Conservation (phyloP, 768 basidiomycete genomes). For the Nevesoporus exiguus region DNA sequence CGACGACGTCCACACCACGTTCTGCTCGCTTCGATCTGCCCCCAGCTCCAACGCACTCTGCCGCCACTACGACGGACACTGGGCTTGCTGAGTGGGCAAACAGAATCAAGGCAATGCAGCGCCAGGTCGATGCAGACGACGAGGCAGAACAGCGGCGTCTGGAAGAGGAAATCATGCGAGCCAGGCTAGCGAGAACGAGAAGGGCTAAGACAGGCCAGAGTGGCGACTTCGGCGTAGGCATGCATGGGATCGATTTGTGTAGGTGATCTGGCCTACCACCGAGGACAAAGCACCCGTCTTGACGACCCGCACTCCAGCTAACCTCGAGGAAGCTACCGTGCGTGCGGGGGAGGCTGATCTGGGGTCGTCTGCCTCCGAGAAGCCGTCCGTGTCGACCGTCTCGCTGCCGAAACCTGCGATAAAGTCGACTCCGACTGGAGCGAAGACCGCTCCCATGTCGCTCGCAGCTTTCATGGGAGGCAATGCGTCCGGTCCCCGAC, state of each 20-base stretch:
- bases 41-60: constrained; percentile 22
- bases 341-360: constrained; percentile 13
- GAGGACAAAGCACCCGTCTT: background rate
- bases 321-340: constrained; percentile 17
- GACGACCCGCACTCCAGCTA: constrained; percentile 16
- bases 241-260: constrained; percentile 33
- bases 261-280: constrained; percentile 18
- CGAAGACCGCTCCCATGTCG: constrained; percentile 53
- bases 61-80: constrained; percentile 42
- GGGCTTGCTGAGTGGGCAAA: constrained; percentile 80
- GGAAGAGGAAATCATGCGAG: constrained; percentile 50
- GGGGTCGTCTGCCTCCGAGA: constrained; percentile 5
- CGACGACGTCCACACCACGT: constrained; percentile 27
- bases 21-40: constrained; percentile 39
- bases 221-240: constrained; percentile 39
- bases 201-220: constrained; percentile 35
- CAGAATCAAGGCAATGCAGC: constrained; percentile 76
- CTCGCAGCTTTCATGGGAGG: constrained; percentile 83
- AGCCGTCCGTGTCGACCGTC: background rate
- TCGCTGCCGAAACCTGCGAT: constrained; percentile 13
- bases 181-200: constrained; percentile 43
- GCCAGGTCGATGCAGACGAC: constrained; percentile 78
- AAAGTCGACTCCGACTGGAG: constrained; percentile 8
- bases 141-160: constrained; percentile 72
- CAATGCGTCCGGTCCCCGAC: constrained; percentile 65